Evolutionary conservation across 441 rosid genomes (phyloP), one percentile per base, ranked within the genome.

Genomic region (Sinapis alba): DNA sequence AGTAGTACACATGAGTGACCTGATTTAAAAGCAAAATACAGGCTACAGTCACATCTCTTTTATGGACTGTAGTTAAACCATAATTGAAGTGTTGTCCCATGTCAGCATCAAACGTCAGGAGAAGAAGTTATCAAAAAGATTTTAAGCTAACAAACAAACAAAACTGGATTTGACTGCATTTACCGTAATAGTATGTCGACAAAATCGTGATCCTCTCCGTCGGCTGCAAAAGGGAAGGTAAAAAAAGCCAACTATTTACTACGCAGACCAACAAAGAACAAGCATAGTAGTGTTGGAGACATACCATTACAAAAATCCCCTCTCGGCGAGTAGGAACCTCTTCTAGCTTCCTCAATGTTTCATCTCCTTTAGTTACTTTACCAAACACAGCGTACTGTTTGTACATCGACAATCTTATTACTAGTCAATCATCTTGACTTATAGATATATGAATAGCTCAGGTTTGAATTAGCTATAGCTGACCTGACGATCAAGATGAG

Each of bases 291-390:
- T 27, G 41, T 71, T 28, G 75, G 74, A 76, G 26, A 73, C 53
- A 38, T 89, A 95, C 97, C 98, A 90, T 95, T 62, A 95, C 98
- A 78, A 90, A 95, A 30, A 95, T 91, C 57, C 98, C 99, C 78
- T 95, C 97, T 5, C 85, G 84, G 10, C 85, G 97, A 58, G 99
- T 95, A 15, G 96, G 99, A 38, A 95, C 88, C 71, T 87, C 85
- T 86, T 95, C 99, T 32, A 95, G 89, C 87, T 86, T 89, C 71
- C 73, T 82, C 83, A 95, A 78, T 57, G 99, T 92, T 71, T 91
- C 98, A 51, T 95, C 93, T 16, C 99, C 99, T 89, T 86, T 88
- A 27, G 97, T 92, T 66, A 95, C 94, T 83, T 86, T 95, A 51
- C 99, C 99, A 79, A 95, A 95, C 84, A 95, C 84, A 66, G 97